Percentiles rank a stretch among this genome's conserved stretches.
Conservation (phyloP, 2,329 filamentous ascomycete species). For the Scleromitrula shiraiana region DNA sequence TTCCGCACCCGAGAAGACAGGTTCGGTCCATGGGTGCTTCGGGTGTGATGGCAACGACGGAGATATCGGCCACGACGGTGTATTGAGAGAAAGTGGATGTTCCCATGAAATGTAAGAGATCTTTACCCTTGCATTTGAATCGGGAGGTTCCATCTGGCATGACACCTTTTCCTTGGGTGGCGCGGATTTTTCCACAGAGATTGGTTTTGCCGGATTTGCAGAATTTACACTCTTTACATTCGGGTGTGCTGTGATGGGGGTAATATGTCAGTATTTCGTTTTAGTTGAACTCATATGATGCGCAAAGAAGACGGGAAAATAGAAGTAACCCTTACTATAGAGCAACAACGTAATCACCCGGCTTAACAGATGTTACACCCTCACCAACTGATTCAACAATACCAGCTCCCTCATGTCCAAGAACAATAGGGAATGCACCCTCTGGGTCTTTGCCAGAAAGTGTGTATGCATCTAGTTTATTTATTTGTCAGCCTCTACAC, state of each 20-base stretch:
- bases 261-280: neutral
- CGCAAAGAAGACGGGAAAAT: neutral
- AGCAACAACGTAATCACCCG: conserved; percentile 82
- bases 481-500: conserved; percentile 10
- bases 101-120: conserved; percentile 98
- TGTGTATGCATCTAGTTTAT: conserved; percentile 71
- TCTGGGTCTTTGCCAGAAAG: conserved; percentile 95
- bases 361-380: conserved; percentile 89
- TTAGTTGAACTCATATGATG: too few relatives aligned
- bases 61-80: conserved; percentile 97
- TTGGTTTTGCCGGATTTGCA: conserved; percentile 99
- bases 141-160: conserved; percentile 96
- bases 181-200: conserved; percentile 96
- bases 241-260: conserved; percentile 71
- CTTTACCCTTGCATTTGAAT: conserved; percentile 91
- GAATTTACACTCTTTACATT: conserved; percentile 98
- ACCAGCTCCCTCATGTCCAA: conserved; percentile 86
- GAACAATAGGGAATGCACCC: conserved; percentile 81
- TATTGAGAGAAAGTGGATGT: conserved; percentile 98
- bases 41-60: conserved; percentile 84
- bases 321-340: conserved; percentile 57
- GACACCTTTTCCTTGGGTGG: conserved; percentile 88
- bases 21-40: conserved; percentile 93
- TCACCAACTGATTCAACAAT: conserved; percentile 91
- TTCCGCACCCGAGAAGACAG: conserved; percentile 93